These are phyloP conservation scores for Fusarium zealandicum DNA, from an alignment of 2,329 filamentous ascomycete genomes.

Conservation along the genomic window DNA sequence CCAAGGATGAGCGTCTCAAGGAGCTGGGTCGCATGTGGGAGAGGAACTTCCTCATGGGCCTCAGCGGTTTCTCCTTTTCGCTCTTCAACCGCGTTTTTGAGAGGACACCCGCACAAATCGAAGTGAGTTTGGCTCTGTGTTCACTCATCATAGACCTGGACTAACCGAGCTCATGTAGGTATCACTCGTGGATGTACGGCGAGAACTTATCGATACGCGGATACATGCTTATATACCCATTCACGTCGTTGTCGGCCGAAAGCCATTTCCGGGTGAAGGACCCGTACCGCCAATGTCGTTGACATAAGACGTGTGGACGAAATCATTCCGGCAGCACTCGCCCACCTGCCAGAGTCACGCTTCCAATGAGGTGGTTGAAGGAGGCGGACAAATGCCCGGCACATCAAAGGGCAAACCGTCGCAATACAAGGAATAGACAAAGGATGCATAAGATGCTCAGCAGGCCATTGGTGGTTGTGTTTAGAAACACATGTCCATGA, in stretches of 20 bases:
- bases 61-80: slow-evolving; percentile 55
- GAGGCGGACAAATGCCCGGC: too few species aligned
- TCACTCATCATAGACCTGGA: background rate
- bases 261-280: slow-evolving; percentile 51
- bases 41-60: slow-evolving; percentile 50
- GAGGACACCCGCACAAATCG: slow-evolving; percentile 55
- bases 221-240: slow-evolving; percentile 59
- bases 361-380: background rate
- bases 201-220: slow-evolving; percentile 53
- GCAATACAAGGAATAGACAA: background rate
- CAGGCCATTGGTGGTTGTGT: slow-evolving; percentile 11
- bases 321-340: background rate
- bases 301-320: slow-evolving; percentile 9
- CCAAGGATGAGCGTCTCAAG: slow-evolving; percentile 54
- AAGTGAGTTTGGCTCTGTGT: slow-evolving; percentile 48
- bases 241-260: slow-evolving; percentile 60
- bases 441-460: slow-evolving; percentile 9
- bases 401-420: background rate
- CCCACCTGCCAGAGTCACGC: background rate
- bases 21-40: slow-evolving; percentile 56
- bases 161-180: slow-evolving; percentile 47
- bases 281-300: slow-evolving; percentile 13
- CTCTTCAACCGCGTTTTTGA: slow-evolving; percentile 52
- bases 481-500: slow-evolving; percentile 31
- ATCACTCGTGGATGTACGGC: slow-evolving; percentile 57